phyloP scores from a whole-genome alignment of 169 alveolate genomes.

The Besnoitia besnoiti region DNA sequence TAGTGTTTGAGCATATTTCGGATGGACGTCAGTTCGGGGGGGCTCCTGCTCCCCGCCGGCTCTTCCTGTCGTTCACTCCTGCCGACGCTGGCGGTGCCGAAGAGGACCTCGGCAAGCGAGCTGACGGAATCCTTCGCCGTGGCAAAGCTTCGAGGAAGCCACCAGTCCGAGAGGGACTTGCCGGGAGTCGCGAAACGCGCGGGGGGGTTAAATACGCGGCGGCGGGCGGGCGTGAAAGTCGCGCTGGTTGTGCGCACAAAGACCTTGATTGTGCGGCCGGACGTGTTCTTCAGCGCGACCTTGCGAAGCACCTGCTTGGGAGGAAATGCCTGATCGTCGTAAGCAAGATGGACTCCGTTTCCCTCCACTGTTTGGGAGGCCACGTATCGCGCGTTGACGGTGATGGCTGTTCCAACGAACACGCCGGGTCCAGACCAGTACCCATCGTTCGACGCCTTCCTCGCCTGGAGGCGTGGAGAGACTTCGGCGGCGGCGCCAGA shows the following conservation, averaged over 20 bases:
- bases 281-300: not conserved
- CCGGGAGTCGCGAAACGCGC: not conserved
- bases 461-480: no score
- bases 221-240: not conserved
- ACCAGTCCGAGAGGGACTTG: not conserved
- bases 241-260: slow-evolving; percentile 19
- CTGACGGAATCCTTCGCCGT: not conserved
- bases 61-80: slow-evolving; percentile 15
- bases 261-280: not conserved
- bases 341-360: not conserved
- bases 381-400: not conserved
- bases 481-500: no score
- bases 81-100: not conserved
- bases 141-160: not conserved
- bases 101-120: not conserved
- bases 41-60: not conserved
- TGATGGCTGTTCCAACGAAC: not conserved
- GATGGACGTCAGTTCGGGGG: not conserved
- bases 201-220: not conserved
- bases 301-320: not conserved
- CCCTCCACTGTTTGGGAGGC: not conserved
- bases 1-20: not conserved
- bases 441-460: no score
- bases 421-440: not conserved
- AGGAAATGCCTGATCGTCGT: not conserved